phyloP scores from a whole-genome alignment of 1,284 basidiomycete species.

The Ceratobasidium sp. region DNA sequence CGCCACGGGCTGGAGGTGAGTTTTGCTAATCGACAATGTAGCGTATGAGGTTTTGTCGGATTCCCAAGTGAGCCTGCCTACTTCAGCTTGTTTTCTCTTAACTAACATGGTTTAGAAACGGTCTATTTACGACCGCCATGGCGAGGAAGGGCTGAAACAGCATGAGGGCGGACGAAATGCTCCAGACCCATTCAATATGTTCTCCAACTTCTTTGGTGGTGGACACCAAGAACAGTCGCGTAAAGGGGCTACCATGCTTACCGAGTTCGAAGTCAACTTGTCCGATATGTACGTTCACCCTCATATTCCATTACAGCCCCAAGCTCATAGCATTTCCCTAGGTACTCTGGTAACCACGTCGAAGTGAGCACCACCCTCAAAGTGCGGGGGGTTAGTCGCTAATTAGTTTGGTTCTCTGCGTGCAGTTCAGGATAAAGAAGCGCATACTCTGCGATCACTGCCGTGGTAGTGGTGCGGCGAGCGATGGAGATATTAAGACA shows the following conservation, averaged over 20 bases:
- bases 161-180: constrained; percentile 69
- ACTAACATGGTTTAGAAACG: constrained; percentile 69
- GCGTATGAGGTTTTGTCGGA: constrained; percentile 96
- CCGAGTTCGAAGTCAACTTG: constrained; percentile 88
- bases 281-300: constrained; percentile 74
- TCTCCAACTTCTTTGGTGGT: constrained; percentile 88
- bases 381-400: not conserved
- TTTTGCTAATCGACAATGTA: constrained; percentile 51
- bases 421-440: constrained; percentile 89
- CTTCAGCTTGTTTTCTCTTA: not conserved
- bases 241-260: constrained; percentile 82
- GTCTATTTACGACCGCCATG: constrained; percentile 89
- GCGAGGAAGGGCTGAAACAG: constrained; percentile 91
- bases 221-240: constrained; percentile 77
- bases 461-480: constrained; percentile 89
- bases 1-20: not conserved
- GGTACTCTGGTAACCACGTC: constrained; percentile 44
- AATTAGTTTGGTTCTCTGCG: not conserved
- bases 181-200: constrained; percentile 93
- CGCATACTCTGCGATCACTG: constrained; percentile 92
- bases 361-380: constrained; percentile 41
- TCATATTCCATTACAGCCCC: not conserved
- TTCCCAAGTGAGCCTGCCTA: constrained; percentile 63
- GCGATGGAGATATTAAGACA: constrained; percentile 83
- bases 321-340: constrained; percentile 1